Conservation (phyloP, 345 rosid genomes). For the Geranium brycei region DNA sequence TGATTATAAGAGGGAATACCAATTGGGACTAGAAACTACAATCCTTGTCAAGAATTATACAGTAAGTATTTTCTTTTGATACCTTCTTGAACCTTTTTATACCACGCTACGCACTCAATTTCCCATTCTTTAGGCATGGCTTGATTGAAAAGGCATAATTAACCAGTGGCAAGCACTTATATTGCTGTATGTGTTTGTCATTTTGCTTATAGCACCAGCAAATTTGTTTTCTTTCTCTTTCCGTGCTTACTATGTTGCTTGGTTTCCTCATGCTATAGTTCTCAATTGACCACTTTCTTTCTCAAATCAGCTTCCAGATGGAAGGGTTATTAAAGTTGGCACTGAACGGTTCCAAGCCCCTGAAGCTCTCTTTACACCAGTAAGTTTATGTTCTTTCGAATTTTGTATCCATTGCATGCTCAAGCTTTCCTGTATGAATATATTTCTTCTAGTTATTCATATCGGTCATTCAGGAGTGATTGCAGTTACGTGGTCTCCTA, state of each 20-base stretch:
- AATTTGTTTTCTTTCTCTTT: not conserved
- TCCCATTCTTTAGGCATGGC: not conserved
- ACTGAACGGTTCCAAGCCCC: constrained; percentile 99
- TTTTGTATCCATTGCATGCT: not conserved
- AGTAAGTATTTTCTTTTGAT: constrained; percentile 31
- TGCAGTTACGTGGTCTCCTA: not conserved
- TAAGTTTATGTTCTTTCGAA: constrained; percentile 17
- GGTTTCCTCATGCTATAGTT: not conserved
- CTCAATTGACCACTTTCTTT: not conserved
- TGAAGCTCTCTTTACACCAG: constrained; percentile 97
- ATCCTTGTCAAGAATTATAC: constrained; percentile 92
- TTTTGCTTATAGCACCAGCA: not conserved
- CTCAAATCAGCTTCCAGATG: constrained; percentile 80
- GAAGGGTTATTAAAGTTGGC: constrained; percentile 87
- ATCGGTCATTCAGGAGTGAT: too few relatives aligned
- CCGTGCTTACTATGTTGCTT: not conserved
- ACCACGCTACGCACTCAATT: not conserved
- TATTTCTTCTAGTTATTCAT: not conserved
- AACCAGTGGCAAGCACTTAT: not conserved
- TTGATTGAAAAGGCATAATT: not conserved
- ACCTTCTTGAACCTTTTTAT: constrained; percentile 3
- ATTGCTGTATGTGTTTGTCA: not conserved
- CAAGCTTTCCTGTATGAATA: not conserved
- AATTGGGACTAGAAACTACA: constrained; percentile 89
- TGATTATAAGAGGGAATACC: constrained; percentile 91